phyloP scores from a whole-genome alignment of 2,329 filamentous ascomycete genomes.

The Epicoccum nigrum region DNA sequence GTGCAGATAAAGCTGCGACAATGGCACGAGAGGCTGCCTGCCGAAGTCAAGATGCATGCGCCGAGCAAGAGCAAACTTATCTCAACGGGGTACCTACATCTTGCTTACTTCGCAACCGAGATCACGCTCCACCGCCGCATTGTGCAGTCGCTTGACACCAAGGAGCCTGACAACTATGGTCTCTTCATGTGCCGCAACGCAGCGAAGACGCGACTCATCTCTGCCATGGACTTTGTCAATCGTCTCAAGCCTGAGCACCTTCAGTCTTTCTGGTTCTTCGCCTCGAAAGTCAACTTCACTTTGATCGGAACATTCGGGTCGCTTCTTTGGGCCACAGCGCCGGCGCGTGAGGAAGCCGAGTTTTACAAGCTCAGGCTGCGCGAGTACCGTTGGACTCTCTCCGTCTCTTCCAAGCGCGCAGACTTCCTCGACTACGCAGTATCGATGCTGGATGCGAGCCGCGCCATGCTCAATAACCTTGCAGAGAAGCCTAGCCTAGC shows the following conservation, averaged over 20 bases:
- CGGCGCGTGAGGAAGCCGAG: constrained; percentile 84
- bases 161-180: constrained; percentile 73
- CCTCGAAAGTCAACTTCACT: constrained; percentile 88
- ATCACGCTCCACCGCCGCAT: constrained; percentile 92
- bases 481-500: constrained; percentile 52
- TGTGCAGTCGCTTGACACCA: constrained; percentile 73
- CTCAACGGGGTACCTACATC: constrained; percentile 71
- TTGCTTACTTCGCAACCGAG: constrained; percentile 92
- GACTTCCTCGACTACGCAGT: constrained; percentile 55
- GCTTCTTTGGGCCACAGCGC: constrained; percentile 86
- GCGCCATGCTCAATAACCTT: constrained; percentile 52
- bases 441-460: constrained; percentile 53
- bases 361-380: constrained; percentile 86
- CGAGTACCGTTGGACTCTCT: constrained; percentile 94
- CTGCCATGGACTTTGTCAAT: constrained; percentile 97
- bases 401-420: constrained; percentile 78
- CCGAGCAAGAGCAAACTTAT: constrained; percentile 51
- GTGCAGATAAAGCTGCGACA: constrained; percentile 83
- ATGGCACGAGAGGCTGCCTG: constrained; percentile 76
- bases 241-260: constrained; percentile 85
- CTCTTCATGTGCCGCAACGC: constrained; percentile 92
- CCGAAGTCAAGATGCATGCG: constrained; percentile 68
- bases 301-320: constrained; percentile 94
- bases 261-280: constrained; percentile 91
- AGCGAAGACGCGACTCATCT: constrained; percentile 91